phyloP scores from a whole-genome alignment of 176 grass and related monocot genomes.

The Canna indica region DNA sequence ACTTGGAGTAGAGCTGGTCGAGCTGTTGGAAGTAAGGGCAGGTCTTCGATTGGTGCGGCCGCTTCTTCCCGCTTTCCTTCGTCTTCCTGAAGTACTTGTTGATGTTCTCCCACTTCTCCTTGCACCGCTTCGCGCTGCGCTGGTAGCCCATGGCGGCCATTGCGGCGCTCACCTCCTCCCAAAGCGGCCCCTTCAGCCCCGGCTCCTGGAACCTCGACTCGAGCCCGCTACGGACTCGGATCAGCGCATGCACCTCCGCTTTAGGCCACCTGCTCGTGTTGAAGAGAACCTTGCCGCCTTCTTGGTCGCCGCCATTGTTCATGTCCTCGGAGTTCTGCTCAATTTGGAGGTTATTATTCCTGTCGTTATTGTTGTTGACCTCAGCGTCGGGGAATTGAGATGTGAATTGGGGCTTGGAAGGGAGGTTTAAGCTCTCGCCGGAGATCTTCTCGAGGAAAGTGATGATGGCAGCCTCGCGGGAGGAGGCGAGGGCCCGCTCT shows the following conservation, averaged over 20 bases:
- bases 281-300: not conserved
- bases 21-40: slow-evolving; percentile 20
- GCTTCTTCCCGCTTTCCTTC: slow-evolving; percentile 15
- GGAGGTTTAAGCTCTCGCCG: slow-evolving; percentile 51
- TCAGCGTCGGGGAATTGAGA: not conserved
- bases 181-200: slow-evolving; percentile 13
- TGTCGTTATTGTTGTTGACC: not conserved
- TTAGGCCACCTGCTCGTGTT: slow-evolving; percentile 5
- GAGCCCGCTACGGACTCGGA: slow-evolving; percentile 6
- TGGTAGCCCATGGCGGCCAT: slow-evolving; percentile 9
- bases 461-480: slow-evolving; percentile 67
- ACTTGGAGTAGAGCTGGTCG: slow-evolving; percentile 5
- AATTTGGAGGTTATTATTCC: not conserved
- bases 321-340: not conserved
- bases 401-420: slow-evolving; percentile 5
- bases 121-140: slow-evolving; percentile 74
- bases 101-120: slow-evolving; percentile 99
- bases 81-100: slow-evolving; percentile 96
- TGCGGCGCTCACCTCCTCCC: slow-evolving; percentile 12
- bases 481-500: slow-evolving; percentile 56
- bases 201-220: slow-evolving; percentile 16
- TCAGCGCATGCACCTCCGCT: slow-evolving; percentile 8
- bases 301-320: not conserved
- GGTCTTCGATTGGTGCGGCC: slow-evolving; percentile 13
- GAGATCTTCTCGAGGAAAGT: slow-evolving; percentile 79